A percentile compares a stretch with the other conserved stretches of the same genome.
These are phyloP conservation scores for Nakaseomyces uthaithaninus DNA, from an alignment of 1,139 yeast genomes.

Conservation along the genomic window DNA sequence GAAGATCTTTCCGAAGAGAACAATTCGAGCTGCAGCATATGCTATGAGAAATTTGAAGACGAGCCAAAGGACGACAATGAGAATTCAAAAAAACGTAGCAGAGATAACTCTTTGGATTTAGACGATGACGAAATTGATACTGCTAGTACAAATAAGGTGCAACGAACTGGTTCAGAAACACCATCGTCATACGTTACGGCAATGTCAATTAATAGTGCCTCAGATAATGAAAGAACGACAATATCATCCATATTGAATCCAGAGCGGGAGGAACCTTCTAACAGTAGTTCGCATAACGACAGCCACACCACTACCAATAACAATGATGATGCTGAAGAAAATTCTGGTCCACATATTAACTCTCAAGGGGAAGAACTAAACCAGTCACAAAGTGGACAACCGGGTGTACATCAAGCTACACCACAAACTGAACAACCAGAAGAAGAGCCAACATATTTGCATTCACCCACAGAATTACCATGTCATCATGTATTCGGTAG, in stretches of 20 bases:
- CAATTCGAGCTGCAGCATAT: conserved; percentile 50
- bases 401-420: neutral
- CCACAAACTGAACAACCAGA: conserved; percentile 7
- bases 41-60: conserved; percentile 50
- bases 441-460: conserved; percentile 38
- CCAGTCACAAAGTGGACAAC: neutral
- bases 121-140: conserved; percentile 17
- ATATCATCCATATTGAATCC: conserved; percentile 9
- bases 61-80: conserved; percentile 10
- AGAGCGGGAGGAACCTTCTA: conserved; percentile 8
- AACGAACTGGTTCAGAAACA: conserved; percentile 10
- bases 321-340: neutral
- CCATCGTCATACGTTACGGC: conserved; percentile 4
- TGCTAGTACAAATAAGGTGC: conserved; percentile 11
- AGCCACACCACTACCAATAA: neutral
- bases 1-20: conserved; percentile 31
- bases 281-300: neutral
- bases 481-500: conserved; percentile 76
- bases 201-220: neutral
- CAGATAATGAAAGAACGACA: conserved; percentile 8
- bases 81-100: conserved; percentile 15
- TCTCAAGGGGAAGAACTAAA: neutral
- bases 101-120: conserved; percentile 16
- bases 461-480: conserved; percentile 64
- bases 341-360: neutral